A percentile compares a stretch with the other conserved stretches of the same genome.
Conservation (phyloP, 306 rosid species). For the Malus sylvestris region DNA sequence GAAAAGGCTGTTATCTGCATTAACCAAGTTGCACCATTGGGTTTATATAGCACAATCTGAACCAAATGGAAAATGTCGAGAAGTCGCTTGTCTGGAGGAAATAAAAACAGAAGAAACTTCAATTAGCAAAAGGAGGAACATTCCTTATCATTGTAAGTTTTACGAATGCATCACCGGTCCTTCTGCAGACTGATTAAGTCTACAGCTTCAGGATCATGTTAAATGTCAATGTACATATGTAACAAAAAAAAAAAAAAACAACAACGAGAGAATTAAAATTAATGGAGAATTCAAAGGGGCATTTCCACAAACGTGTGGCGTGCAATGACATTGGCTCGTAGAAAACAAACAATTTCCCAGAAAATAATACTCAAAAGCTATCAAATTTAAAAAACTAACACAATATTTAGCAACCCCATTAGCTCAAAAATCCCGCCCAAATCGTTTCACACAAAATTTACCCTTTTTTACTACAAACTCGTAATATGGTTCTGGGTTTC, state of each 20-base stretch:
- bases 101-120: neutral
- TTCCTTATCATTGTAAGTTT: neutral
- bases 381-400: no score
- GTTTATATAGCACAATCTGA: neutral
- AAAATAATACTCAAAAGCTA: neutral
- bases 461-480: neutral
- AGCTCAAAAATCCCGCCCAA: neutral
- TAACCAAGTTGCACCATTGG: neutral
- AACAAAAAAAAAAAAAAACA: neutral
- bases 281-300: neutral
- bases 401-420: neutral
- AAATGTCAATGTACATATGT: neutral
- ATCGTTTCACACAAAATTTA: neutral
- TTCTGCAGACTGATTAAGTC: neutral
- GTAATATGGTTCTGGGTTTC: neutral
- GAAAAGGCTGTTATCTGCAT: neutral
- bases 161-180: neutral
- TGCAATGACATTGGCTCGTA: neutral
- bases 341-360: neutral
- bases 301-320: constrained; percentile 11
- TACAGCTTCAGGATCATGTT: neutral
- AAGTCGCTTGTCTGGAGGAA: neutral
- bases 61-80: neutral
- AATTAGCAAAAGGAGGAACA: neutral
- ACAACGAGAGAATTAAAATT: neutral